Percentiles rank a stretch among this genome's conserved stretches.
Evolutionary conservation across 106 monocot genomes (phyloP).

Genomic region (Posidonia australis): DNA sequence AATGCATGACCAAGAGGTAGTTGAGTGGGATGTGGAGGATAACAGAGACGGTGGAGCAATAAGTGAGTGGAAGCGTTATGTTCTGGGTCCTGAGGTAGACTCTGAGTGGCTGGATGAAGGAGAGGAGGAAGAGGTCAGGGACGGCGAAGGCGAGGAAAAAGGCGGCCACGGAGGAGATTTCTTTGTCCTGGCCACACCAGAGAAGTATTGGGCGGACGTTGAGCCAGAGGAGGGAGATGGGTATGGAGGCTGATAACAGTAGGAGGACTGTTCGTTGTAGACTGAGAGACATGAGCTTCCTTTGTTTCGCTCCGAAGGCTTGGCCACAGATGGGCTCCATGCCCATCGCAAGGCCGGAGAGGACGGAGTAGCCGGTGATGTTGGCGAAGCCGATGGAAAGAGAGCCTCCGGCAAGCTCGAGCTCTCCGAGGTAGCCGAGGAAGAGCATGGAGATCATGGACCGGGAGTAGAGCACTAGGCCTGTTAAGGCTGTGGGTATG

Average conservation of each 20-base stretch:
- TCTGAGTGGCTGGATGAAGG: conserved; percentile 69
- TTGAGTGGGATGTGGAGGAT: conserved; percentile 65
- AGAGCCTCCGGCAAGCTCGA: conserved; percentile 79
- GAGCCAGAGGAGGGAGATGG: conserved; percentile 75
- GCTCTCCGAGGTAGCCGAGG: conserved; percentile 71
- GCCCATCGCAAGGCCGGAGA: conserved; percentile 85
- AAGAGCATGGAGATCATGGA: conserved; percentile 94
- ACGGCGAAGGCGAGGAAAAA: conserved; percentile 48
- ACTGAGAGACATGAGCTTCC: conserved; percentile 58
- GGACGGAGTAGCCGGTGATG: conserved; percentile 94
- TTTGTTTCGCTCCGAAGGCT: conserved; percentile 73
- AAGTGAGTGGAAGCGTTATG: conserved; percentile 68
- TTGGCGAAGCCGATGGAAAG: conserved; percentile 88
- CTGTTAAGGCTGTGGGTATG: conserved; percentile 64
- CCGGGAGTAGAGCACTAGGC: conserved; percentile 78
- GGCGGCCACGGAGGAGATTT: conserved; percentile 39
- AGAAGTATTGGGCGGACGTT: conserved; percentile 46
- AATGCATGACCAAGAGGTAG: conserved; percentile 57
- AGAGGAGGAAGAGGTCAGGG: conserved; percentile 78
- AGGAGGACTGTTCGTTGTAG: conserved; percentile 80
- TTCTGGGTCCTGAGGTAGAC: conserved; percentile 71
- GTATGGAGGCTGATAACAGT: conserved; percentile 59
- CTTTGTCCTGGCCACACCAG: conserved; percentile 44
- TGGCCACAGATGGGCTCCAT: conserved; percentile 99
- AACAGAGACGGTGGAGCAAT: conserved; percentile 64